A percentile compares a stretch with the other conserved stretches of the same genome.
These are phyloP conservation scores for Huntiella omanensis DNA, from an alignment of 2,329 filamentous ascomycete genomes.

Conservation along the genomic window DNA sequence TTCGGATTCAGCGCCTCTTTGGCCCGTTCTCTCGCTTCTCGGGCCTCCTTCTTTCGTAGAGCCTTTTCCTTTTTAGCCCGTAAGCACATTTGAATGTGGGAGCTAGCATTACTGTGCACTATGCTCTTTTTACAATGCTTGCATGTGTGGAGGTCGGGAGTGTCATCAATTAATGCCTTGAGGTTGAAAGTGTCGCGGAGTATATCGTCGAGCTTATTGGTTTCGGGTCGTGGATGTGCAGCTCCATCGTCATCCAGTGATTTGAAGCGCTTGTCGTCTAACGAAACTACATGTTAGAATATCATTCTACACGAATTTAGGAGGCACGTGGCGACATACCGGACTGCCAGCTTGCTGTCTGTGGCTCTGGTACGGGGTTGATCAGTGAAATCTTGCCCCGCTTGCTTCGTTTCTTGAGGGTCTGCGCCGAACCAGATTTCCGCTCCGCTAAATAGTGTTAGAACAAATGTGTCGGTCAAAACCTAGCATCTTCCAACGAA, in stretches of 20 bases:
- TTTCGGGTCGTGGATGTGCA: conserved; percentile 22
- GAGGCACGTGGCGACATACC: conserved; percentile 28
- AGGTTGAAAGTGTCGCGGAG: conserved; percentile 64
- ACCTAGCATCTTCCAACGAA: too few relatives aligned
- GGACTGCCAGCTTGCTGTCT: conserved; percentile 42
- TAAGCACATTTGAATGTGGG: conserved; percentile 69
- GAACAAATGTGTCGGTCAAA: too few relatives aligned
- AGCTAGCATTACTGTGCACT: conserved; percentile 52
- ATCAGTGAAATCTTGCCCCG: conserved; percentile 40
- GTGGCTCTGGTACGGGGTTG: conserved; percentile 41
- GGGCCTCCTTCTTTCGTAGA: conserved; percentile 55
- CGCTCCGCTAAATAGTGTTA: too few relatives aligned
- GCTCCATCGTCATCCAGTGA: conserved; percentile 17
- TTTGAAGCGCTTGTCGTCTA: conserved; percentile 37
- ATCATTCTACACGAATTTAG: conserved; percentile 33
- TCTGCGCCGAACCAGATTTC: too few relatives aligned
- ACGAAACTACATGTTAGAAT: conserved; percentile 15
- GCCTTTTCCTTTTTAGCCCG: conserved; percentile 70
- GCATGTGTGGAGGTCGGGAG: conserved; percentile 63
- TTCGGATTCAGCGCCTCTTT: conserved; percentile 42
- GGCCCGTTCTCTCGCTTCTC: conserved; percentile 49
- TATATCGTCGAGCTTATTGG: conserved; percentile 54
- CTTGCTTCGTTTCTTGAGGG: background rate
- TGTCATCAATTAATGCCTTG: conserved; percentile 64
- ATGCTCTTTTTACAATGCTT: conserved; percentile 90